Conservation (phyloP, 192 early-diverging fungal genomes). For the Entomortierella chlamydospora region DNA sequence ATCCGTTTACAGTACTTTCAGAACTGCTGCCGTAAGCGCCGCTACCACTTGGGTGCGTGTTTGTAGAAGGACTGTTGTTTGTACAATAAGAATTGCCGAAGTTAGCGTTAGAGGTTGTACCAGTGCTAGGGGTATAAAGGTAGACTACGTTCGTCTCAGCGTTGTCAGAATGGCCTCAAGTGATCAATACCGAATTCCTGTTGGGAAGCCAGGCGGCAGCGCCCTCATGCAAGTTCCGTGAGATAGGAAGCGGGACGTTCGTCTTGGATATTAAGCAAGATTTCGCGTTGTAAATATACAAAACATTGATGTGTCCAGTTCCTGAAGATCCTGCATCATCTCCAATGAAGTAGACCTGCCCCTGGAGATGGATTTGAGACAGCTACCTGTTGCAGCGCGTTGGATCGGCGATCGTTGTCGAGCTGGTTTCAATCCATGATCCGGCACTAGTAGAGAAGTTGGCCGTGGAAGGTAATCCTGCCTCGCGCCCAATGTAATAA, state of each 20-base stretch:
- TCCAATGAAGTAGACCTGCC: slow-evolving; percentile 33
- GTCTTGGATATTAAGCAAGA: slow-evolving; percentile 26
- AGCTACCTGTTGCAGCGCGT: slow-evolving; percentile 20
- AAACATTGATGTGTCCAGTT: slow-evolving; percentile 16
- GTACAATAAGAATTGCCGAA: too few species aligned
- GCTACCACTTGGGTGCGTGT: not conserved
- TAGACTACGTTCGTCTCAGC: slow-evolving; percentile 15
- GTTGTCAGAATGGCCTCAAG: slow-evolving; percentile 16
- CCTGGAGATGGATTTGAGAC: slow-evolving; percentile 22
- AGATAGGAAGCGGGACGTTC: slow-evolving; percentile 11
- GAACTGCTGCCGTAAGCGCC: not conserved
- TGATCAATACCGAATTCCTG: slow-evolving; percentile 11
- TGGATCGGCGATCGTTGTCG: slow-evolving; percentile 26
- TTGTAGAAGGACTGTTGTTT: not conserved
- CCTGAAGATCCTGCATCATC: slow-evolving; percentile 20
- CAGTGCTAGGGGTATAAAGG: slow-evolving; percentile 12
- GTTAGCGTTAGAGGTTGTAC: not conserved
- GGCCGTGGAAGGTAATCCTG: slow-evolving; percentile 17
- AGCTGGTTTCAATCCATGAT: slow-evolving; percentile 27
- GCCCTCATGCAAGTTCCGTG: slow-evolving; percentile 23
- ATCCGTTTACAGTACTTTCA: not conserved
- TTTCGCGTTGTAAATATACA: slow-evolving; percentile 24
- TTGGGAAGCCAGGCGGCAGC: slow-evolving; percentile 18
- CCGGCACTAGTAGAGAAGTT: slow-evolving; percentile 24
- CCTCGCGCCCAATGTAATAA: slow-evolving; percentile 30